Evolutionary conservation across 164 flowering plant genomes (phyloP), one percentile per base, ranked within the genome.

Genomic region (Hamamelis virginiana): DNA sequence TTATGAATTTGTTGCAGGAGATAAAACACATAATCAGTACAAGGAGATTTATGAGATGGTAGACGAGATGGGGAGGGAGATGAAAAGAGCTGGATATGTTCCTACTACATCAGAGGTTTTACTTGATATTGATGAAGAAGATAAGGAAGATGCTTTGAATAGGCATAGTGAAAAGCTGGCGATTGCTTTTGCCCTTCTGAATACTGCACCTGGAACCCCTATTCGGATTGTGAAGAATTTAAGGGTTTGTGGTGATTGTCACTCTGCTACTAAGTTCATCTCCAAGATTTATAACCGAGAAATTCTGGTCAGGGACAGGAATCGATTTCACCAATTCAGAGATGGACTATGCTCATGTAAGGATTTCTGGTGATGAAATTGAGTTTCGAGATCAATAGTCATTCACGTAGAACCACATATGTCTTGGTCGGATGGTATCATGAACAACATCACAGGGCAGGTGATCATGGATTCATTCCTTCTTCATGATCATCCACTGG

Each of bases 131-230:
- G 72, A 74, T 66, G 86, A 83, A 59, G 87, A 83, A 71, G 85
- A 81, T 28, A 83, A 83, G 67, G 83, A 80, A 76, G 87, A 78
- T 72, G 78, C 77, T 67, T 53, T 83, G 41, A 75, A 77, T 57
- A 75, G 71, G 64, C 87, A 83, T 48, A 81, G 85, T 60, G 87
- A 83, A 62, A 83, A 79, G 80, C 69, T 81, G 62, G 87, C 86
- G 4, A 79, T 83, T 69, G 86, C 84, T 19, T 83, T 83, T 77
- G 84, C 74, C 25, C 82, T 83, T 44, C 56, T 83, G 15, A 83
- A 77, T 18, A 81, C 84, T 16, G 68, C 66, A 18, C 78, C 81
- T 8, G 81, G 84, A 58, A 74, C 80, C 50, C 61, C 78, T 38
- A 81, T 83, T 41, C 74, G 84, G 28, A 77, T 83, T 21, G 73